A percentile compares a stretch with the other conserved stretches of the same genome.
Evolutionary conservation across 768 basidiomycete species (phyloP).

Genomic region (Lyophyllum decastes): DNA sequence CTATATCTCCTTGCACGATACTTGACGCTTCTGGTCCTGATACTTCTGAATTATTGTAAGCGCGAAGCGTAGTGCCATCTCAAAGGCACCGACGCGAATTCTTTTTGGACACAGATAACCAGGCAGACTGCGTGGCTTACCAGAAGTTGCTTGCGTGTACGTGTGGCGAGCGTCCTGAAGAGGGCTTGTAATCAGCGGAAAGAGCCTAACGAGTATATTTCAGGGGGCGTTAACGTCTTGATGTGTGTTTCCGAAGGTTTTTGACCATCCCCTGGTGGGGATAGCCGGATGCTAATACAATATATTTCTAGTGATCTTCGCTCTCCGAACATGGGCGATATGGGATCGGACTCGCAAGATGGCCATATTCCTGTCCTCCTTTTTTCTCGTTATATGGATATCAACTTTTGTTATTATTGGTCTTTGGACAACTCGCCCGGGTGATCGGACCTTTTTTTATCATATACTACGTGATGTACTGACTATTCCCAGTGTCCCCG

Average conservation of each 20-base stretch:
- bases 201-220: too few species aligned
- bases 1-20: conserved; percentile 14
- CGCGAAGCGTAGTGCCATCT: too few species aligned
- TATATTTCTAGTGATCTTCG: conserved; percentile 18
- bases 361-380: conserved; percentile 7
- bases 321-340: conserved; percentile 22
- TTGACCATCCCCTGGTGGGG: neutral
- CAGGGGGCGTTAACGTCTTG: conserved; percentile 3
- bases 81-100: too few species aligned
- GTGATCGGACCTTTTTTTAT: neutral
- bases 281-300: neutral
- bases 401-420: conserved; percentile 8
- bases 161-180: too few species aligned
- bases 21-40: conserved; percentile 3
- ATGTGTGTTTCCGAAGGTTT: conserved; percentile 4
- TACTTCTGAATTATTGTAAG: neutral
- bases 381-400: conserved; percentile 11
- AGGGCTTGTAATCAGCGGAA: too few species aligned
- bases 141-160: too few species aligned
- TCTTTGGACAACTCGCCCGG: neutral
- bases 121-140: neutral
- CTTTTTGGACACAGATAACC: too few species aligned
- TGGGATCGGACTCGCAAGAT: conserved; percentile 18
- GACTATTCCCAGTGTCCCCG: too few species aligned
- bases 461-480: too few species aligned